Base-by-base conservation (phyloP, 106 monocot species). In the Cymbidium sinense region DNA sequence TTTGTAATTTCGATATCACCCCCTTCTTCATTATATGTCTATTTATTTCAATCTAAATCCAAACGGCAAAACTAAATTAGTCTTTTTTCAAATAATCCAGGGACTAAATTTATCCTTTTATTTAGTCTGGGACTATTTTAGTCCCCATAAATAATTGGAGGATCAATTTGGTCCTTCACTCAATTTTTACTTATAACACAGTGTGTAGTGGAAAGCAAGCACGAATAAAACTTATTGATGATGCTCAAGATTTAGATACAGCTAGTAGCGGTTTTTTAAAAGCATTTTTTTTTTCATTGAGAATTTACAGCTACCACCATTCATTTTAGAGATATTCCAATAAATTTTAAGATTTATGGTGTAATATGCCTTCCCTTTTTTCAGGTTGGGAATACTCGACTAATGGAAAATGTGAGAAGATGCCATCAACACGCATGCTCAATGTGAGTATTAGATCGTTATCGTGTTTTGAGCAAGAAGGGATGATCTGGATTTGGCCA, bases 341-440 rank as follows among this genome's bases (percentile, higher is more conserved):
- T 62, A 1, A 62, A 7, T 21, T 25, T 15, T 62, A 62, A 62
- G 27, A 62, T 62, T 25, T 27, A 62, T 47, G 47, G 47, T 47
- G 47, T 69, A 69, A 69, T 69, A 31, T 69, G 25, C 34, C 29
- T 34, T 34, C 13, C 11, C 1, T 15, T 29, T 69, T 34, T 89
- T 83, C 87, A 99, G 98, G 98, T 4, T 99, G 98, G 98, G 98
- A 99, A 75, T 99, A 94, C 64, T 87, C 91, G 61, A 94, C 94
- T 62, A 94, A 99, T 78, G 98, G 98, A 55, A 94, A 94, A 83
- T 99, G 98, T 77, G 89, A 99, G 84, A 99, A 99, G 85, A 99
- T 99, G 98, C 98, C 98, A 76, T 99, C 98, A 0, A 99, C 94
- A 2, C 80, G 81, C 20, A 86, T 84, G 87, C 81, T 92, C 31